Evolutionary conservation across 169 alveolate genomes (phyloP), one percentile per base, ranked within the genome.

Genomic region (Cyclospora cayetanensis): DNA sequence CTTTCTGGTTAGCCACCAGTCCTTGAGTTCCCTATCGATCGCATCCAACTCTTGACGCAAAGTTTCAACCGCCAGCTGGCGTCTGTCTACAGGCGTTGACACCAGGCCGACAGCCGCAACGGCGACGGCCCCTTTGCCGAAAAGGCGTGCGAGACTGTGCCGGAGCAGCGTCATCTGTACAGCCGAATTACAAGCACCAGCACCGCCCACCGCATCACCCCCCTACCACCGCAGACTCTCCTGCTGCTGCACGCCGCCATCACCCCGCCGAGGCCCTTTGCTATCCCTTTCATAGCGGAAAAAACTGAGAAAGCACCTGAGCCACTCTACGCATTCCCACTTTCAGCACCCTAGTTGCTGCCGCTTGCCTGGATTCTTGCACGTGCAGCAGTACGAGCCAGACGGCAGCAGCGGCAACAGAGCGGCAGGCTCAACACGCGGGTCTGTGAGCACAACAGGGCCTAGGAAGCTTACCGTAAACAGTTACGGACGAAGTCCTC

Each of bases 21-120:
- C 89, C 77, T 88, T 88, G 77, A 88, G 41, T 29, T 88, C 93
- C 2, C 41, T 41, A 9, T 88, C 93, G 46, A 88, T 46, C 11
- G 39, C 35, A n/a, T 60, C 74, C 88, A 88, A 63, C 68, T 88
- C 74, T 25, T 15, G 34, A 27, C 22, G 72, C 41, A 88, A 18
- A 4, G 7, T 42, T 22, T 20, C 89, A 22, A 7, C 72, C 27
- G 27, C 46, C n/a, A 11, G 43, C 72, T 79, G 70, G 35, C 39
- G 29, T 25, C 55, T n/a, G 29, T 15, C 9, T 22, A 46, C 60
- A 46, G 60, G 60, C 11, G 60, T 46, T 22, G 60, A 12, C 46
- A 79, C 25, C 0, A n/a, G 34, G 35, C 46, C 74, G 11, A 41
- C 52, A 0, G 72, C 68, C 39, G 89, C 89, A 34, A 43, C 42